Percentiles rank a stretch among this genome's conserved stretches.
Evolutionary conservation across 352 stramenopile genomes (phyloP).

Genomic region (Phytophthora foliorum): DNA sequence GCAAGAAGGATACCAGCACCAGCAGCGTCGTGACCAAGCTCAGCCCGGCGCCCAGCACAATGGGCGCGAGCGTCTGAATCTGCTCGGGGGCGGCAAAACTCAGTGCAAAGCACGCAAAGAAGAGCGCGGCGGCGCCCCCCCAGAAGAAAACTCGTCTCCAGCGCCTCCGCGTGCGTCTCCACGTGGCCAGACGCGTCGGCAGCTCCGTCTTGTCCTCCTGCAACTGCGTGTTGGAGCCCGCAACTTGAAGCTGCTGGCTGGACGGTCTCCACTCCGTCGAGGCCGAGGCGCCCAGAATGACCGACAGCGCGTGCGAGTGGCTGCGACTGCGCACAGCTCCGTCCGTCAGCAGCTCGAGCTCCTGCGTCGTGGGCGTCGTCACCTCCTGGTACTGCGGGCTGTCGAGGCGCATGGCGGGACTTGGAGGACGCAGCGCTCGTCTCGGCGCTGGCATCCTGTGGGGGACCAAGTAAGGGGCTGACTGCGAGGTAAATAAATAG

Average conservation of each 20-base stretch:
- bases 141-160: slow-evolving; percentile 45
- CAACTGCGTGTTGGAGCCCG: slow-evolving; percentile 13
- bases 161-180: slow-evolving; percentile 31
- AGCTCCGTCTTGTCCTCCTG: slow-evolving; percentile 42
- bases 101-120: slow-evolving; percentile 53
- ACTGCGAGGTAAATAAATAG: slow-evolving; percentile 30
- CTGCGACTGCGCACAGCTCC: slow-evolving; percentile 32
- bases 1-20: slow-evolving; percentile 65
- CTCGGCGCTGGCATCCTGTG: slow-evolving; percentile 28
- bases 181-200: slow-evolving; percentile 39
- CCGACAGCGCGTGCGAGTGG: slow-evolving; percentile 58
- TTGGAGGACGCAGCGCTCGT: slow-evolving; percentile 33
- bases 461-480: slow-evolving; percentile 21
- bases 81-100: slow-evolving; percentile 51
- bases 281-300: slow-evolving; percentile 39
- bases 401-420: slow-evolving; percentile 7
- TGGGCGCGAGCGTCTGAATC: slow-evolving; percentile 50
- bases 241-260: slow-evolving; percentile 32
- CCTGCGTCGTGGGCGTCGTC: slow-evolving; percentile 38
- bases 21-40: slow-evolving; percentile 62
- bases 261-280: slow-evolving; percentile 34
- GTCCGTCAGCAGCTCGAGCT: slow-evolving; percentile 20
- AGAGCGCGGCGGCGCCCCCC: slow-evolving; percentile 34
- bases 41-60: slow-evolving; percentile 57
- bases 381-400: slow-evolving; percentile 55